These are phyloP conservation scores for Hypoxylon sp. DNA, from an alignment of 2,329 filamentous ascomycete species.

Conservation along the genomic window DNA sequence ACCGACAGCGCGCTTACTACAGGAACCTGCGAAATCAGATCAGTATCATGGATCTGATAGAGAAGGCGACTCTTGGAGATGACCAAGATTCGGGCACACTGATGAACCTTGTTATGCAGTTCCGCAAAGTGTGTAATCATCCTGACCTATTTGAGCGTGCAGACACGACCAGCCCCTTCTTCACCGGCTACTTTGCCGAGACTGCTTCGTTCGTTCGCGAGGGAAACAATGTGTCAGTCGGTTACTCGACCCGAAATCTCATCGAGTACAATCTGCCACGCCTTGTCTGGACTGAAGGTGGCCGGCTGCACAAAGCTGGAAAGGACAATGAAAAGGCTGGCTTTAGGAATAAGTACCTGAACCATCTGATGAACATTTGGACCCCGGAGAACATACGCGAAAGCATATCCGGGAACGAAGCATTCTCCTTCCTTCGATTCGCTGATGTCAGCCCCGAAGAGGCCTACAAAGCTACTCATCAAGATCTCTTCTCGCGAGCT, in stretches of 20 bases:
- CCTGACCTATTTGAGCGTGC: conserved; percentile 96
- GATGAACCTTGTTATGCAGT: conserved; percentile 99
- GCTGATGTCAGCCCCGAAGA: conserved; percentile 82
- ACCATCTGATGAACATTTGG: conserved; percentile 92
- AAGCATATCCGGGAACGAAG: conserved; percentile 71
- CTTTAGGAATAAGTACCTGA: conserved; percentile 82
- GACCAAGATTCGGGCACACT: conserved; percentile 95
- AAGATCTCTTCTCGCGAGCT: conserved; percentile 81
- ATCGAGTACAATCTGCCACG: conserved; percentile 89
- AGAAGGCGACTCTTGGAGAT: conserved; percentile 94
- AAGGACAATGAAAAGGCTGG: conserved; percentile 81
- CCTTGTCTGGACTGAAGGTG: conserved; percentile 84
- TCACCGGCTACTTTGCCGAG: conserved; percentile 90
- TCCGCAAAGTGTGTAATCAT: conserved; percentile 99
- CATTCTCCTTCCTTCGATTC: conserved; percentile 93
- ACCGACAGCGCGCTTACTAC: conserved; percentile 95
- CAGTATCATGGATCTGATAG: conserved; percentile 97
- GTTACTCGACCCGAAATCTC: conserved; percentile 87
- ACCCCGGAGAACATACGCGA: conserved; percentile 81
- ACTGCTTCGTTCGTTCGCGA: conserved; percentile 96
- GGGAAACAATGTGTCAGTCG: conserved; percentile 81
- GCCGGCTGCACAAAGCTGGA: conserved; percentile 81
- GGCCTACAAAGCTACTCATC: conserved; percentile 76
- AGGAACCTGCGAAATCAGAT: conserved; percentile 94
- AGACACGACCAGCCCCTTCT: conserved; percentile 89